A percentile compares a stretch with the other conserved stretches of the same genome.
phyloP scores from a whole-genome alignment of 345 rosid genomes.

The Fremontodendron californicum region DNA sequence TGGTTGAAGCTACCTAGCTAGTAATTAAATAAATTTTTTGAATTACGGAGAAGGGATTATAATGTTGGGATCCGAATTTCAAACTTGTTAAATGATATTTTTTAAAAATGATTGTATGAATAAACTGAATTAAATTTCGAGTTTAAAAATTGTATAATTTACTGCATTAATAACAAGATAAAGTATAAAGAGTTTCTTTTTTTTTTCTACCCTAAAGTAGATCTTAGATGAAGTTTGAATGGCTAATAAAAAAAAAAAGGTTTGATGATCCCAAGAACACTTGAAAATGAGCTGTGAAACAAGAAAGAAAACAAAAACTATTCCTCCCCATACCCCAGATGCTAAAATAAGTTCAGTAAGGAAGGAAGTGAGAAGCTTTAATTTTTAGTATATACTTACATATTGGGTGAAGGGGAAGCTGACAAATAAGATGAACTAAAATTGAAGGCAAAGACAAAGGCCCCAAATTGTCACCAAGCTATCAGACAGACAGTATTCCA shows the following conservation, averaged over 20 bases:
- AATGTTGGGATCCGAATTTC: too few relatives aligned
- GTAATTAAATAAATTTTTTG: too few relatives aligned
- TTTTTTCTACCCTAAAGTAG: neutral
- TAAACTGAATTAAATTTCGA: too few relatives aligned
- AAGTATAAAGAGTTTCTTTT: neutral
- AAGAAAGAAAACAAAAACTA: neutral
- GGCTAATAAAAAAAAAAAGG: neutral
- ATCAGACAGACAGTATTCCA: neutral
- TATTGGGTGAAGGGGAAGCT: neutral
- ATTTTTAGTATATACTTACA: neutral
- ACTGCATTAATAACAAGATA: neutral
- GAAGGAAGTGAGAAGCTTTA: neutral
- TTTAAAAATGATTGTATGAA: too few relatives aligned
- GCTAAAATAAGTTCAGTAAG: neutral
- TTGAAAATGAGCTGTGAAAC: neutral
- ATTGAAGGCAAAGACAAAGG: neutral
- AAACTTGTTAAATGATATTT: too few relatives aligned
- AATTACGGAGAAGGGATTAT: too few relatives aligned
- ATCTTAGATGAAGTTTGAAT: neutral
- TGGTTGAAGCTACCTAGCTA: neutral
- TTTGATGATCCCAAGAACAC: slow-evolving; percentile 4
- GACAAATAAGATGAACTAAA: neutral
- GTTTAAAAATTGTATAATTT: neutral
- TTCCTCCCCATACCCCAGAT: neutral
- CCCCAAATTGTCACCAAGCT: slow-evolving; percentile 2